Conservation (phyloP, 176 grass and related monocot genomes). For the Tillandsia leiboldiana region DNA sequence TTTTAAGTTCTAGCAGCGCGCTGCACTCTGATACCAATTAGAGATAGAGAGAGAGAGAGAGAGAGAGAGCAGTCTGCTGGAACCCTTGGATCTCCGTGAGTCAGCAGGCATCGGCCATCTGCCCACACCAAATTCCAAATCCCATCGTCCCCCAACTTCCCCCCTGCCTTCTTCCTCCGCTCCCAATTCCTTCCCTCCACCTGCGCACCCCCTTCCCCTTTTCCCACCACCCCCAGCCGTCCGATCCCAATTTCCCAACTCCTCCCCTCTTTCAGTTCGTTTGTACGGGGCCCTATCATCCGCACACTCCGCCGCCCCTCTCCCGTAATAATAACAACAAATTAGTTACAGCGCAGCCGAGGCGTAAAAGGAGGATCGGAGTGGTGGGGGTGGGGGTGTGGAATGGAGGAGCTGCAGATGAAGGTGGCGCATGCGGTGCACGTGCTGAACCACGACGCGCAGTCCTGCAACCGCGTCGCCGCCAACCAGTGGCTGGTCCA, state of each 20-base stretch:
- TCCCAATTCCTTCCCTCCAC: conserved; percentile 15
- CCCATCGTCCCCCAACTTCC: background rate
- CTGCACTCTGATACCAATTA: too few species aligned
- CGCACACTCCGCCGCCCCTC: background rate
- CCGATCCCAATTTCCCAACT: background rate
- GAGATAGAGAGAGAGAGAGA: too few species aligned
- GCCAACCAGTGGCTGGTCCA: conserved; percentile 54
- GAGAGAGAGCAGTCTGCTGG: too few species aligned
- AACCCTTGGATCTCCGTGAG: too few species aligned
- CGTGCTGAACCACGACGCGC: conserved; percentile 35
- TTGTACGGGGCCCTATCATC: background rate
- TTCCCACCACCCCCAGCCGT: background rate
- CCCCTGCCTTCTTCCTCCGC: background rate
- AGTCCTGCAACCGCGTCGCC: conserved; percentile 36
- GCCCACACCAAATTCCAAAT: background rate
- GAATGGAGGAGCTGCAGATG: conserved; percentile 42
- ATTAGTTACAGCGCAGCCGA: background rate
- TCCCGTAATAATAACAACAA: background rate
- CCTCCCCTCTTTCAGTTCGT: background rate
- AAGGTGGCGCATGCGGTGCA: conserved; percentile 51
- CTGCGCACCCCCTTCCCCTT: conserved; percentile 9
- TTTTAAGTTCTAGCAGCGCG: too few species aligned
- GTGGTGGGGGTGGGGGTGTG: background rate
- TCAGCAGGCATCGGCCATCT: too few species aligned
- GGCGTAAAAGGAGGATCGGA: background rate